Evolutionary conservation across 1,284 basidiomycete species (phyloP).

Genomic region (Melanopsichium pennsylvanicum): DNA sequence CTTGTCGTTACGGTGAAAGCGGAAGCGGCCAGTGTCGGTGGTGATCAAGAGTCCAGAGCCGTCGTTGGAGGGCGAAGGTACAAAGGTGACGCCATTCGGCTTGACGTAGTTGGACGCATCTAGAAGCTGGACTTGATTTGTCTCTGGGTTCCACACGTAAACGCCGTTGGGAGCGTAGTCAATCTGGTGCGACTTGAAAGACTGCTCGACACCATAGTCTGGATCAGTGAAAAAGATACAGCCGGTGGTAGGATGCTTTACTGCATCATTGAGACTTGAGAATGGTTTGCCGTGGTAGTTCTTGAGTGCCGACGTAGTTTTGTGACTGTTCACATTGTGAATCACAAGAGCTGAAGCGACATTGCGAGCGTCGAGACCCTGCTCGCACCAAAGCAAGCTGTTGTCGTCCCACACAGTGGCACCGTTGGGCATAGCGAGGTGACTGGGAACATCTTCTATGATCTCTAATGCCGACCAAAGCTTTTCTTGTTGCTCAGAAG

Average conservation of each 20-base stretch:
- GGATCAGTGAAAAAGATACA: constrained; percentile 51
- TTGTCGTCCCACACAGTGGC: constrained; percentile 37
- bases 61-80: constrained; percentile 26
- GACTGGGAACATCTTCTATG: constrained; percentile 15
- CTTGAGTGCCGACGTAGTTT: constrained; percentile 7
- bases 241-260: constrained; percentile 38
- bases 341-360: constrained; percentile 28
- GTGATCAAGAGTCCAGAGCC: constrained; percentile 35
- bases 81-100: constrained; percentile 49
- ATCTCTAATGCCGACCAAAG: constrained; percentile 25
- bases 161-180: constrained; percentile 47
- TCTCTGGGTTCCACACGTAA: constrained; percentile 39
- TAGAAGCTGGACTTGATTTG: constrained; percentile 27
- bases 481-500: constrained; percentile 14
- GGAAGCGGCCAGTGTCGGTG: constrained; percentile 42
- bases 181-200: constrained; percentile 24
- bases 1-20: constrained; percentile 24
- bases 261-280: constrained; percentile 49
- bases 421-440: constrained; percentile 38
- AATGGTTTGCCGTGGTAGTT: constrained; percentile 33
- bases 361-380: constrained; percentile 25
- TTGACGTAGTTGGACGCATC: constrained; percentile 35
- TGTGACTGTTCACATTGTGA: constrained; percentile 16
- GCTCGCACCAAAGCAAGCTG: constrained; percentile 48
- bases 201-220: constrained; percentile 51